Conservation (phyloP, 805 yeast genomes). For the Metschnikowia lachancei region DNA sequence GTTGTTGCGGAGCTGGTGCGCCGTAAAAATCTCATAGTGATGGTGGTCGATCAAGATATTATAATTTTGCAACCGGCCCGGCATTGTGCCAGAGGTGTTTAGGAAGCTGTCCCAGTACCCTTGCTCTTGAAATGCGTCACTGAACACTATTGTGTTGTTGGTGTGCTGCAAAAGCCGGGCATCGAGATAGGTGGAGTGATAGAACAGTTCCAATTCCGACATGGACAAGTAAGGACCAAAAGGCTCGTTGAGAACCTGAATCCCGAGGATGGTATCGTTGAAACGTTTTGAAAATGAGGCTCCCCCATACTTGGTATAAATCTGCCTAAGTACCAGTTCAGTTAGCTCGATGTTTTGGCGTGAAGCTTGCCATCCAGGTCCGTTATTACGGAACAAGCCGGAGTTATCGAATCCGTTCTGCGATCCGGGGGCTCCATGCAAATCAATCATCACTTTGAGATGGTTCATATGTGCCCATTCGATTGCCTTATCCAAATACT, state of each 20-base stretch:
- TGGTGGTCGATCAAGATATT: conserved; percentile 42
- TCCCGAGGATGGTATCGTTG: conserved; percentile 16
- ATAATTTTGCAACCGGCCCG: conserved; percentile 26
- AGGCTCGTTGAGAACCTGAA: conserved; percentile 20
- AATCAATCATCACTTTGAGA: conserved; percentile 68
- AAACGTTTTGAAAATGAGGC: conserved; percentile 9
- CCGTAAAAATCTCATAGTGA: conserved; percentile 38
- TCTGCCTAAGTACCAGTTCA: conserved; percentile 21
- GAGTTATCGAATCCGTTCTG: conserved; percentile 87
- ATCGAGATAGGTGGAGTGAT: conserved; percentile 30
- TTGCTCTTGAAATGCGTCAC: conserved; percentile 60
- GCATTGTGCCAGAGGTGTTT: conserved; percentile 13
- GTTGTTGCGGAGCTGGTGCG: conserved; percentile 24
- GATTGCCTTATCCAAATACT: conserved; percentile 61
- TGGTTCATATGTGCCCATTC: conserved; percentile 63
- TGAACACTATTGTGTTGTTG: conserved; percentile 51
- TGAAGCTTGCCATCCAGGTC: conserved; percentile 17
- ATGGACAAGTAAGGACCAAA: conserved; percentile 14
- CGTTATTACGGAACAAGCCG: conserved; percentile 36
- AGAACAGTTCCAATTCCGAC: conserved; percentile 27
- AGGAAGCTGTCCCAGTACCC: conserved; percentile 55
- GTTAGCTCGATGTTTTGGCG: conserved; percentile 14
- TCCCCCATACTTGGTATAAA: conserved; percentile 17
- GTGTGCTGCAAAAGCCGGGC: conserved; percentile 30
- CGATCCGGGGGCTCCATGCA: conserved; percentile 82